phyloP scores from a whole-genome alignment of 257 asterid genomes.

The Anisodus acutangulus region DNA sequence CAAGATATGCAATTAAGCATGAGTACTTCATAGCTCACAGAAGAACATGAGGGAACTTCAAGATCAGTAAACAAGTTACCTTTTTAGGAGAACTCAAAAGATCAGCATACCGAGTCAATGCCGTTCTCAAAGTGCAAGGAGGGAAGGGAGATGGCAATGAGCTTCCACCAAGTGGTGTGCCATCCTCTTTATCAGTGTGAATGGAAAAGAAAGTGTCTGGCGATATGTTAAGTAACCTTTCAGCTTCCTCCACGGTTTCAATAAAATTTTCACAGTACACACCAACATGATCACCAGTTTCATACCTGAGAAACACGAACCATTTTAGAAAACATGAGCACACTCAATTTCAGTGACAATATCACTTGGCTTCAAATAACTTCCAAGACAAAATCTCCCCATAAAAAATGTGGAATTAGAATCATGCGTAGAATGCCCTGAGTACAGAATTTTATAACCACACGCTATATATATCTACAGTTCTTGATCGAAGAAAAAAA shows the following conservation, averaged over 20 bases:
- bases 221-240: conserved; percentile 63
- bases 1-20: conserved; percentile 28
- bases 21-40: conserved; percentile 21
- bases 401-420: not conserved
- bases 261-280: conserved; percentile 82
- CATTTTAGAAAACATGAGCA: not conserved
- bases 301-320: conserved; percentile 61
- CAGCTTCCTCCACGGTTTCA: conserved; percentile 95
- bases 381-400: not conserved
- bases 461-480: not conserved
- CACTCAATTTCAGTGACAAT: conserved; percentile 28
- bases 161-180: conserved; percentile 70
- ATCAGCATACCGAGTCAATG: conserved; percentile 84
- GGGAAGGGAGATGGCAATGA: conserved; percentile 84
- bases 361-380: conserved; percentile 12
- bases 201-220: conserved; percentile 84
- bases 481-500: not conserved
- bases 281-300: conserved; percentile 99
- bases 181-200: conserved; percentile 81
- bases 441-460: not conserved
- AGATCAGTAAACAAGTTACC: conserved; percentile 44
- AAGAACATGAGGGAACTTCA: not conserved
- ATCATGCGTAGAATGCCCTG: not conserved
- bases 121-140: conserved; percentile 89
- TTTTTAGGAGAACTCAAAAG: conserved; percentile 88